Evolutionary conservation across 2,329 filamentous ascomycete species (phyloP).

Genomic region (Penicillium olsonii): DNA sequence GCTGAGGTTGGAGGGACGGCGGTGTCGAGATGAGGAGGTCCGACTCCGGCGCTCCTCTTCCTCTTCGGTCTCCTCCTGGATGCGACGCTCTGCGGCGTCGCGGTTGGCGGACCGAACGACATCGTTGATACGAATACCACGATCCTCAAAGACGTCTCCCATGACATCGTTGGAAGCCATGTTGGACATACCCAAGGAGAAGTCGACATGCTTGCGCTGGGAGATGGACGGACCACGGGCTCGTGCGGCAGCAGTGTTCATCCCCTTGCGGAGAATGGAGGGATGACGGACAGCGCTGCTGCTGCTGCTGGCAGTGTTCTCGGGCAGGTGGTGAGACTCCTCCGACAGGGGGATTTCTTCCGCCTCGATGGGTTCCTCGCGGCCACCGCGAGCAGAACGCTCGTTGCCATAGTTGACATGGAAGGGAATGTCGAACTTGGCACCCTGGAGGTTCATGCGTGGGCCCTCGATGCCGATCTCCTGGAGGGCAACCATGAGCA

Average conservation of each 20-base stretch:
- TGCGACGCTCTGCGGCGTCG: constrained; percentile 41
- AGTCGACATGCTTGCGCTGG: constrained; percentile 67
- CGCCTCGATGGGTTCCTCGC: constrained; percentile 42
- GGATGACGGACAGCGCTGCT: constrained; percentile 37
- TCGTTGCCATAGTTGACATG: constrained; percentile 59
- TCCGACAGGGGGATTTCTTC: constrained; percentile 32
- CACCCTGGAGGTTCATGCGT: constrained; percentile 69
- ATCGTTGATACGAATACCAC: constrained; percentile 44
- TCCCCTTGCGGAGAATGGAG: constrained; percentile 58
- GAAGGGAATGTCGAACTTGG: constrained; percentile 66
- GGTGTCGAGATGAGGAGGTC: constrained; percentile 26
- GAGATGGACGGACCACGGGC: constrained; percentile 59
- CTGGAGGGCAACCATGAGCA: constrained; percentile 83
- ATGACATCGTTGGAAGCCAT: constrained; percentile 60
- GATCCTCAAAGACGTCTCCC: constrained; percentile 67
- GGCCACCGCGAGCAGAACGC: constrained; percentile 44
- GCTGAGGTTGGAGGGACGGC: constrained; percentile 27
- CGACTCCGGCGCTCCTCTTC: constrained; percentile 33
- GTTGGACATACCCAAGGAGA: constrained; percentile 67
- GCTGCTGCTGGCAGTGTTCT: constrained; percentile 34
- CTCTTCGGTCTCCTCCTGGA: constrained; percentile 37
- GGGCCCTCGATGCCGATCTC: constrained; percentile 84
- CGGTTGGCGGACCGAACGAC: constrained; percentile 43
- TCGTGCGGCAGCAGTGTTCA: constrained; percentile 45
- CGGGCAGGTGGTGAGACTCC: constrained; percentile 23